Evolutionary conservation across 2,329 filamentous ascomycete genomes (phyloP), one percentile per base, ranked within the genome.

Genomic region (Verticillium albo-atrum): DNA sequence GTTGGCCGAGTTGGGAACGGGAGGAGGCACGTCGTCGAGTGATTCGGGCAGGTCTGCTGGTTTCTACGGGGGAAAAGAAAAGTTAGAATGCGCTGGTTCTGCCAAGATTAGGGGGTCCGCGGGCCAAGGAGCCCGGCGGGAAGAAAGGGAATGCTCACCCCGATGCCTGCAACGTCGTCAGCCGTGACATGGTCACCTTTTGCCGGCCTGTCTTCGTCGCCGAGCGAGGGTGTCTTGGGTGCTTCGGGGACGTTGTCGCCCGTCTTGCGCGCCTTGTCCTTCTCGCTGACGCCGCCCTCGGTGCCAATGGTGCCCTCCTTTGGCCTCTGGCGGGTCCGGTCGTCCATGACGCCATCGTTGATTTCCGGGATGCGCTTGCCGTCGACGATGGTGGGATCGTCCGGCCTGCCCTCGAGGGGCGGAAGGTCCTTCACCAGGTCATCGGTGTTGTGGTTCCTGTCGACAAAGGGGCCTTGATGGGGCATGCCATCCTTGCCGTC

Each of bases 401-500:
- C 67, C 1, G 80, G 78, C n/a, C 79, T 76, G 60, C 81, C 80
- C 66, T 82, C 80, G 26, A 82, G 70, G 6, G 74, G 66, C 2
- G 81, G 77, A 17, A 79, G 68, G 27, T 76, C 71, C 57, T 73
- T 71, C 54, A 75, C 68, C 54, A 74, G 68, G 28, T 69, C 67
- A 3, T 74, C 72, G 55, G 70, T 68, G 52, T 76, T 74, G 54
- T 61, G 62, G 55, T 61, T 62, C 52, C 65, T 64, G 61, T 82
- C 78, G 60, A 93, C 87, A 69, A 86, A 88, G 6, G 95, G 95
- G 2, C 95, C 95, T 23, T 89, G 86, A 71, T 97, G 94, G 54
- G 95, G 95, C 77, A 93, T 95, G 54, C 95, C 95, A 76, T 98
- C 95, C 68, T 90, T 89, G 53, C 93, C 93, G 72, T 98, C 95